These are phyloP conservation scores for Rhizopus delemar DNA, from an alignment of 371 early-diverging fungal species.

Conservation along the genomic window DNA sequence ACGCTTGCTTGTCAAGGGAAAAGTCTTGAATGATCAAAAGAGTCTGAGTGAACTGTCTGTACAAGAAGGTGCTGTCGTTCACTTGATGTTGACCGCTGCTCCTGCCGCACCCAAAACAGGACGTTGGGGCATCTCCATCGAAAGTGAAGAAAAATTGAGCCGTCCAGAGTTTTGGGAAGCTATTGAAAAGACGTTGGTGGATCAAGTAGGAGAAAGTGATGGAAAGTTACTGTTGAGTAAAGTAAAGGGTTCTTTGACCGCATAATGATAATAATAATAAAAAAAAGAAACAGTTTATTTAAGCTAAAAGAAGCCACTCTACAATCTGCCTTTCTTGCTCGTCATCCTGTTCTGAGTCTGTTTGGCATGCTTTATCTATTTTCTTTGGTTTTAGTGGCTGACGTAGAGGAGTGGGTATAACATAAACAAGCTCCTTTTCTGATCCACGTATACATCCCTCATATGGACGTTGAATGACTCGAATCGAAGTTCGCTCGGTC, in stretches of 20 bases:
- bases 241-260: slow-evolving; percentile 18
- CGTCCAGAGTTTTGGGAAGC: slow-evolving; percentile 40
- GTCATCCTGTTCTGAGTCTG: slow-evolving; percentile 20
- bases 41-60: slow-evolving; percentile 52
- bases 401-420: slow-evolving; percentile 9
- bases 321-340: slow-evolving; percentile 17
- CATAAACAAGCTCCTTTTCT: slow-evolving; percentile 13
- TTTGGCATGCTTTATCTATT: slow-evolving; percentile 18
- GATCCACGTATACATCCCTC: slow-evolving; percentile 20
- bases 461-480: neutral
- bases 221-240: slow-evolving; percentile 23
- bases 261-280: slow-evolving; percentile 9
- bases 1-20: slow-evolving; percentile 65
- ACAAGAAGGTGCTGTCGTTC: slow-evolving; percentile 43
- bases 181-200: slow-evolving; percentile 29
- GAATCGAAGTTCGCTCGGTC: neutral
- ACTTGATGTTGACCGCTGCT: slow-evolving; percentile 57
- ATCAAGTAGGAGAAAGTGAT: slow-evolving; percentile 28
- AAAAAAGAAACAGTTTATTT: neutral
- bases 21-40: slow-evolving; percentile 60
- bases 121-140: slow-evolving; percentile 32
- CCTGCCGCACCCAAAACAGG: slow-evolving; percentile 31
- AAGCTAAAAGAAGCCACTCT: slow-evolving; percentile 15
- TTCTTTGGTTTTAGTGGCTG: neutral
- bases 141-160: slow-evolving; percentile 31